These are phyloP conservation scores for Peribolospora kevripleyi DNA, from an alignment of 768 basidiomycete species.

Conservation along the genomic window DNA sequence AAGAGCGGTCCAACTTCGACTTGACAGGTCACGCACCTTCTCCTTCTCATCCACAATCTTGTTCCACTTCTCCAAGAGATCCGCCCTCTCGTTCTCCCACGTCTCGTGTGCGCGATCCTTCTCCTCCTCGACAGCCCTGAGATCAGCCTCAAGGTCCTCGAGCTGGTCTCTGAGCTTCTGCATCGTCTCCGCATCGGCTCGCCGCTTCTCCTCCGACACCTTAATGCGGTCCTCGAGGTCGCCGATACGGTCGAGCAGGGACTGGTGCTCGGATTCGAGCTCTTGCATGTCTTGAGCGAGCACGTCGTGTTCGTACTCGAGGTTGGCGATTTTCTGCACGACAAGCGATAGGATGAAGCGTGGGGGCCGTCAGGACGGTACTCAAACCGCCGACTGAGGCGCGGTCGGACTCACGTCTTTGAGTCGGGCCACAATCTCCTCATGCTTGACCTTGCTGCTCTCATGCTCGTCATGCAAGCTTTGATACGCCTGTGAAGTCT, in stretches of 20 bases:
- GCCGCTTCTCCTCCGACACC: slow-evolving; percentile 26
- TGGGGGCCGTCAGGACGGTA: neutral
- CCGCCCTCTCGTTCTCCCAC: slow-evolving; percentile 5
- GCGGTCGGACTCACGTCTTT: slow-evolving; percentile 39
- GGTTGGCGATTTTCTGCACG: slow-evolving; percentile 36
- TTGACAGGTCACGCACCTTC: slow-evolving; percentile 5
- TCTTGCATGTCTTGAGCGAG: slow-evolving; percentile 31
- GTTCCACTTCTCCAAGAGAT: slow-evolving; percentile 5
- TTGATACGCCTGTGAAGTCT: slow-evolving; percentile 30
- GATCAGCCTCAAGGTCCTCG: slow-evolving; percentile 32
- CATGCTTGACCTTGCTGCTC: slow-evolving; percentile 32
- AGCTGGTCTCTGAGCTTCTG: slow-evolving; percentile 21
- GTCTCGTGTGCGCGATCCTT: slow-evolving; percentile 22
- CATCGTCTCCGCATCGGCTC: slow-evolving; percentile 31
- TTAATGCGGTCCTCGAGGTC: slow-evolving; percentile 43
- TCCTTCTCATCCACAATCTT: slow-evolving; percentile 14
- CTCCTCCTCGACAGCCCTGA: slow-evolving; percentile 26
- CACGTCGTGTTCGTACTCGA: slow-evolving; percentile 26
- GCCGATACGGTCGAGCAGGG: slow-evolving; percentile 24
- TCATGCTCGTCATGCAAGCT: slow-evolving; percentile 26
- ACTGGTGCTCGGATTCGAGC: slow-evolving; percentile 37
- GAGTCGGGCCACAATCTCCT: slow-evolving; percentile 49
- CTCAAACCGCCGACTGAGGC: neutral
- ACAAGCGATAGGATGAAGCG: neutral
- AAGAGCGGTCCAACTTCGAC: no score